Base-by-base conservation (phyloP, 495 filamentous ascomycete species). In the Aspergillus haitiensis region DNA sequence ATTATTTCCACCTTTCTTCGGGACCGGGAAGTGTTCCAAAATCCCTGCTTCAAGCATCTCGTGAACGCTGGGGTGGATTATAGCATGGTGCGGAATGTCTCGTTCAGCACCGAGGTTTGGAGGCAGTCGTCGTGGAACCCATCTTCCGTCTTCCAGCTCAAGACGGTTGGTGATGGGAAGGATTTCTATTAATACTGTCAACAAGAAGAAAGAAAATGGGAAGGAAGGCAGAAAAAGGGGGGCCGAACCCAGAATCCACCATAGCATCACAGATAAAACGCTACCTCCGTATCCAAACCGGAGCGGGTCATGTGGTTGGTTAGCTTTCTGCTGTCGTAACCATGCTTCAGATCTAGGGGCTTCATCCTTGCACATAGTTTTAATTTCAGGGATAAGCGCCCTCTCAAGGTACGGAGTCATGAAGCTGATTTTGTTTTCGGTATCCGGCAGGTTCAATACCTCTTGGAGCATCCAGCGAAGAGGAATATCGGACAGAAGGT, bases 401-500 rank as follows among this genome's bases (percentile, higher is more conserved):
- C 56, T 32, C 10, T 59, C 36, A 16, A 62, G 36, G 44, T 56
- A 48, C 3, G 48, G 31, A 33, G 59, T 48, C 31, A 56, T 44
- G 16, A 65, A 65, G 5, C 45, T 33, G 7, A 62, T 36, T 36
- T 59, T 62, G 34, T 59, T 65, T 6, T 62, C 55, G 12, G 63
- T 62, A 7, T 42, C 48, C 10, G 57, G 52, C 18, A 66, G 62
- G 7, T 67, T 61, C 18, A 70, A 54, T 10, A 75, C 58, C 50
- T 75, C 72, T 11, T 71, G 60, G 33, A 78, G 65, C 74, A 78
- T 78, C 75, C 75, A 78, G 8, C 64, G 61, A 2, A 78, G 64
- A 21, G 75, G 66, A 18, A 73, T 69, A 47, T 78, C 71, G 12
- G 70, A 72, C 45, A 77, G 63, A 7, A 61, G 58, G 33, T 61